Evolutionary conservation across 1,139 yeast genomes (phyloP), one percentile per base, ranked within the genome.

Genomic region (Yamadazyma dushanensis): DNA sequence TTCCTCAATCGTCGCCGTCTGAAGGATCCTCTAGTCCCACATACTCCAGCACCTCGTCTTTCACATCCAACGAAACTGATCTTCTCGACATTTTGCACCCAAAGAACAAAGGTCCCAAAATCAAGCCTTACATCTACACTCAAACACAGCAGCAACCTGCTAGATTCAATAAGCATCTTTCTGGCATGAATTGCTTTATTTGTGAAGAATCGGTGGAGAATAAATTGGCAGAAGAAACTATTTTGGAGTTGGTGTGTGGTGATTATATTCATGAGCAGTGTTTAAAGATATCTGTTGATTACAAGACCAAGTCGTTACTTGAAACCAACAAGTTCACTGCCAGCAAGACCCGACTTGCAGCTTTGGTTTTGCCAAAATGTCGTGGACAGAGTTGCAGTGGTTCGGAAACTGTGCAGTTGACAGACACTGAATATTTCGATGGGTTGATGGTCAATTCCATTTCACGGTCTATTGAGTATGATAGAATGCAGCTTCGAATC

Each of bases 211-310:
- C 51, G 8, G 51, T 68, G 10, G 51, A 57, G 31, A 54, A 61
- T 10, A 63, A 59, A 31, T 52, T 69, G n/a, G 51, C 48, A 9
- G 50, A 54, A n/a, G 75, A 69, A 41, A 47, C 48, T 26, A 44
- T 67, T 10, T 46, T 68, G 11, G 57, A 57, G 26, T 54, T 69
- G 28, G 44, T 45, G 16, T 69, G 75, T 49, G 71, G 71, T 3
- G 72, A 67, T 39, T 56, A 49, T 33, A 50, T 65, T 18, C 75
- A 69, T 41, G 62, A 62, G 28, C 66, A 66, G 38, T 69, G 75
- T 41, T 58, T 66, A 32, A 47, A 41, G 6, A 36, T 58, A 6
- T 41, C 50, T 3, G 48, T 56, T 27, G 49, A 47, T 16, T 39
- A 13, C 18, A 38, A 36, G 8, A 21, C 44, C 9, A 36, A 41